Conservation (phyloP, 331 rosid species). For the Pyracantha coccinea region DNA sequence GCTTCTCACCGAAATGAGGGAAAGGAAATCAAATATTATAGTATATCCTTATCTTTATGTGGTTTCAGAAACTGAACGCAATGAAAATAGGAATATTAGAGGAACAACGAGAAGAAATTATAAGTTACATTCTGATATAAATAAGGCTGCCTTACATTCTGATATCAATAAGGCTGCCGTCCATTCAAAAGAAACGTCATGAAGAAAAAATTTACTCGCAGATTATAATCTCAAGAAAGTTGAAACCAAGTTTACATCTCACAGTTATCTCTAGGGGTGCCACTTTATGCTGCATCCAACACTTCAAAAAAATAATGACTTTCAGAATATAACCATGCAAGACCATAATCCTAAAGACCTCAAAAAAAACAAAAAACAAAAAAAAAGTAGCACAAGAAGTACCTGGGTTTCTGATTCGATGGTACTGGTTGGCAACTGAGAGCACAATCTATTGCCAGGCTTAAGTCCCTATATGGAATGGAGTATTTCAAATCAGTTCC, state of each 20-base stretch:
- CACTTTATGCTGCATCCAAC: slow-evolving; percentile 98
- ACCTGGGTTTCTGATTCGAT: slow-evolving; percentile 65
- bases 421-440: slow-evolving; percentile 69
- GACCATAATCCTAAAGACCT: not conserved
- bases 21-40: slow-evolving; percentile 8
- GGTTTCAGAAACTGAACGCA: slow-evolving; percentile 6
- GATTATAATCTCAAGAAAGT: slow-evolving; percentile 10
- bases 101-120: slow-evolving; percentile 1
- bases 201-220: slow-evolving; percentile 20
- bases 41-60: slow-evolving; percentile 8
- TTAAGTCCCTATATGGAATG: slow-evolving; percentile 52
- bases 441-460: slow-evolving; percentile 77
- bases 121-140: slow-evolving; percentile 4
- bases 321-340: slow-evolving; percentile 6
- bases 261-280: slow-evolving; percentile 52
- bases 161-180: slow-evolving; percentile 5
- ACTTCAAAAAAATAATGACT: slow-evolving; percentile 28
- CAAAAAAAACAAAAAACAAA: not conserved
- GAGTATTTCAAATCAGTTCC: slow-evolving; percentile 18
- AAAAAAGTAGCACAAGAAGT: not conserved
- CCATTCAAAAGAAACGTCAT: slow-evolving; percentile 6
- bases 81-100: slow-evolving; percentile 4
- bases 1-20: not conserved
- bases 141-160: slow-evolving; percentile 5
- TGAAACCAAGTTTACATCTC: slow-evolving; percentile 14